These are phyloP conservation scores for Yarrowia deformans DNA, from an alignment of 805 yeast species.

Conservation along the genomic window DNA sequence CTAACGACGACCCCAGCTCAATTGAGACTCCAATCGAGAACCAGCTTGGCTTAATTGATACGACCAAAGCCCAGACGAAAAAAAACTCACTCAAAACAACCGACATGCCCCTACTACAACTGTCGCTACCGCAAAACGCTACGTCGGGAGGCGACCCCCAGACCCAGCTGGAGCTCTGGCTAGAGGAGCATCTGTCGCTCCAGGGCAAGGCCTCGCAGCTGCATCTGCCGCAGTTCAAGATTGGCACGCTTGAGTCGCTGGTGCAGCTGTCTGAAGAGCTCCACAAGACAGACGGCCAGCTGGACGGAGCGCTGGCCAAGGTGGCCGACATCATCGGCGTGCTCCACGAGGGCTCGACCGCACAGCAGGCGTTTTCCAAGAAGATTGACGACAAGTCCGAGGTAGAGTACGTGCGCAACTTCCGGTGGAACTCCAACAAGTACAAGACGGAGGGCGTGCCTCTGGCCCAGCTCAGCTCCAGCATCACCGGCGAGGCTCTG, in stretches of 20 bases:
- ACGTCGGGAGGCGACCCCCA: constrained; percentile 53
- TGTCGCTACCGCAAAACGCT: constrained; percentile 62
- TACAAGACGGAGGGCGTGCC: constrained; percentile 80
- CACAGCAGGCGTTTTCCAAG: constrained; percentile 58
- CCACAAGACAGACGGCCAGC: constrained; percentile 78
- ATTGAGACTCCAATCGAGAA: constrained; percentile 2
- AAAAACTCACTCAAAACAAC: neutral
- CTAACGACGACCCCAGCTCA: neutral
- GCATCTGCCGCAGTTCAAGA: constrained; percentile 82
- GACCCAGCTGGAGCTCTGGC: constrained; percentile 51
- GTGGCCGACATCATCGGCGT: constrained; percentile 73
- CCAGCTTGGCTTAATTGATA: no score
- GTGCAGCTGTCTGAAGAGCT: constrained; percentile 92
- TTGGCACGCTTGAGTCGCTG: constrained; percentile 91
- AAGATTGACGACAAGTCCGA: constrained; percentile 58
- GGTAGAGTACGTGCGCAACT: constrained; percentile 72
- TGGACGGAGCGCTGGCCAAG: constrained; percentile 72
- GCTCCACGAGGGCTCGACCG: constrained; percentile 55
- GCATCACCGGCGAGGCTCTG: constrained; percentile 77
- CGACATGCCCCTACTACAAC: constrained; percentile 48
- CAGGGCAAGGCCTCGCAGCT: constrained; percentile 58
- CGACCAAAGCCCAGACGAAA: no score
- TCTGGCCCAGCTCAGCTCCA: constrained; percentile 72
- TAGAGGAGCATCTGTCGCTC: constrained; percentile 46
- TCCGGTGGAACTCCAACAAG: constrained; percentile 88